Percentiles rank a stretch among this genome's conserved stretches.
These are phyloP conservation scores for Myriosclerotinia curreyana DNA, from an alignment of 2,329 filamentous ascomycete genomes.

Conservation along the genomic window DNA sequence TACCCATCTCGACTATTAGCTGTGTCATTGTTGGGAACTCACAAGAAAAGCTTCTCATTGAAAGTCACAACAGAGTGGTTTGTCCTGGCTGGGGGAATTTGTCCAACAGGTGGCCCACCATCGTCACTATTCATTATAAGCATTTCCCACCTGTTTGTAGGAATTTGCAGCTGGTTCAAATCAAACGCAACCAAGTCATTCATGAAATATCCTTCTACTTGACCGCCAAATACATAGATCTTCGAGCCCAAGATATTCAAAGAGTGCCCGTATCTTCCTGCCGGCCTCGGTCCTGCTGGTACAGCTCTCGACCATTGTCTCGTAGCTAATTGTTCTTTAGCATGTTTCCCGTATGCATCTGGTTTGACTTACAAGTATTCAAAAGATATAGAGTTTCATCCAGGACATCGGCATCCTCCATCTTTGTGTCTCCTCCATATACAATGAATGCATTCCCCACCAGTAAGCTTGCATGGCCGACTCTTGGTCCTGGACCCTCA, in stretches of 20 bases:
- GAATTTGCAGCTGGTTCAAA: slow-evolving; percentile 87
- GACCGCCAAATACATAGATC: slow-evolving; percentile 95
- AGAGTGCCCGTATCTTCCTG: slow-evolving; percentile 92
- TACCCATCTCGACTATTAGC: background rate
- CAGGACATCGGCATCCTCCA: slow-evolving; percentile 84
- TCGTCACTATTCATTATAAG: slow-evolving; percentile 73
- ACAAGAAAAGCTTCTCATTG: slow-evolving; percentile 92
- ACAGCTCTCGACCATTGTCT: slow-evolving; percentile 96
- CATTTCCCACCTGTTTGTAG: slow-evolving; percentile 91
- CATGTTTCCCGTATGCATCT: background rate
- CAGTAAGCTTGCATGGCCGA: slow-evolving; percentile 88
- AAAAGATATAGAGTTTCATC: slow-evolving; percentile 95
- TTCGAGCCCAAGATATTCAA: slow-evolving; percentile 95
- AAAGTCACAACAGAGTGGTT: slow-evolving; percentile 92
- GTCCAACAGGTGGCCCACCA: slow-evolving; percentile 56
- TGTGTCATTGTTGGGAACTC: slow-evolving; percentile 43
- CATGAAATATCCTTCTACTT: slow-evolving; percentile 97
- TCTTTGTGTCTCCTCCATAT: slow-evolving; percentile 96
- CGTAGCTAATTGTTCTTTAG: slow-evolving; percentile 61
- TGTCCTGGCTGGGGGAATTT: slow-evolving; percentile 81
- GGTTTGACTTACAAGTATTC: slow-evolving; percentile 81
- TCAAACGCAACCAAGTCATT: slow-evolving; percentile 96
- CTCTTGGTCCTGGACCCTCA: slow-evolving; percentile 90
- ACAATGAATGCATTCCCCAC: slow-evolving; percentile 99
- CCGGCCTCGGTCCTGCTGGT: slow-evolving; percentile 78